A percentile compares a stretch with the other conserved stretches of the same genome.
These are phyloP conservation scores for Zizania palustris DNA, from an alignment of 202 grass and related monocot species.

Conservation along the genomic window DNA sequence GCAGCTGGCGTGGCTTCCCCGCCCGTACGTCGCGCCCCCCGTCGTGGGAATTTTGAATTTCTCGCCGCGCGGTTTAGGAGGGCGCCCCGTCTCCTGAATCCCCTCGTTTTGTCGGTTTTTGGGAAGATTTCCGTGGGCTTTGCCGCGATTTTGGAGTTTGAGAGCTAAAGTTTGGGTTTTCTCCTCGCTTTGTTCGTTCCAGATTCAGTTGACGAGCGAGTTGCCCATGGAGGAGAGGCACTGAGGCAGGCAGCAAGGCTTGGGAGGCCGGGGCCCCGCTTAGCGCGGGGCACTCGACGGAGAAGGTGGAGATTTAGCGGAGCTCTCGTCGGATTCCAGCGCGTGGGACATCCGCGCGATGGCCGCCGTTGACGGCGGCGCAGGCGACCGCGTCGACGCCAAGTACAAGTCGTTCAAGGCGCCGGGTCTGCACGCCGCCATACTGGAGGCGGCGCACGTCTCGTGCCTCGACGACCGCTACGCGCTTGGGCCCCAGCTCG, in stretches of 20 bases:
- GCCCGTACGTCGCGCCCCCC: background rate
- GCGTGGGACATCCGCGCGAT: conserved; percentile 48
- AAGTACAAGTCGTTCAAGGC: conserved; percentile 82
- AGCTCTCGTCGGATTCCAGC: conserved; percentile 24
- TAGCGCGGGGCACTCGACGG: background rate
- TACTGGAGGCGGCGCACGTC: conserved; percentile 80
- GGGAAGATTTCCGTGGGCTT: background rate
- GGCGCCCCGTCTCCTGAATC: background rate
- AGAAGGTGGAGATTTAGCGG: background rate
- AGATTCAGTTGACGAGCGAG: conserved; percentile 42
- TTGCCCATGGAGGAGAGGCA: conserved; percentile 14
- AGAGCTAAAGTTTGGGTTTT: conserved; percentile 23
- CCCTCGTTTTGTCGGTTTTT: background rate
- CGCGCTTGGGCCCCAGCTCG: conserved; percentile 69
- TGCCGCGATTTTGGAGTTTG: conserved; percentile 14
- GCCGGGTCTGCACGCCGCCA: conserved; percentile 52
- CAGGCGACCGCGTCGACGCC: conserved; percentile 11
- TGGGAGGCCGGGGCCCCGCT: conserved; percentile 29
- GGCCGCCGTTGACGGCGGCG: conserved; percentile 49
- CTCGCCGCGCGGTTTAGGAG: conserved; percentile 7
- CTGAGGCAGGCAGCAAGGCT: conserved; percentile 34
- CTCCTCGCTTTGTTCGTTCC: conserved; percentile 28
- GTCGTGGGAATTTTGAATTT: conserved; percentile 54
- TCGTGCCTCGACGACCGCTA: conserved; percentile 87
- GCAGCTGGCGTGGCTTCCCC: background rate